Base-by-base conservation (phyloP, 2,329 filamentous ascomycete genomes). In the Colletotrichum brevisporum region DNA sequence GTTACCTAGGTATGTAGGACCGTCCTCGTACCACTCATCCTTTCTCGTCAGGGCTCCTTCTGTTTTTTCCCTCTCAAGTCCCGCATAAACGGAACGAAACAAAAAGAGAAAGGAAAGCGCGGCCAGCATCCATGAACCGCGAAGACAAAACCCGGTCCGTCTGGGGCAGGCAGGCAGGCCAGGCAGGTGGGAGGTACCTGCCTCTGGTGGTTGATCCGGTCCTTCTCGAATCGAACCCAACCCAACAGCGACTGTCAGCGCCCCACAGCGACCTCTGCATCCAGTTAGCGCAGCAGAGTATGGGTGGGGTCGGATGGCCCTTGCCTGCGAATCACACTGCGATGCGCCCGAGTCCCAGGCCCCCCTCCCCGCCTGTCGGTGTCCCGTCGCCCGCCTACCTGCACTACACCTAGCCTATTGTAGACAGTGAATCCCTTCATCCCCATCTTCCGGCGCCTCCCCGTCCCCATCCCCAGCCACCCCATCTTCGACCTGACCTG, bases 361-460 rank as follows among this genome's bases (percentile, higher is more conserved):
- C 15, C 41, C 41, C 41, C 13, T 43, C 26, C 43, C 45, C 16
- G 45, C 36, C 56, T 59, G 56, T 59, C 36, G 41, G 18, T 39
- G 54, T 31, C 36, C 54, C 54, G 54, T 26, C 41, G n/a, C 36
- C 54, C 54, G 54, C 41, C 41, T 36, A 36, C 8, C 31, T 36
- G 31, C 31, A 36, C 31, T 36, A 36, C 8, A 36, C 31, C 31
- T 24, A 36, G 8, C 31, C 31, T 24, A 36, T 3, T 9, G 31
- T 10, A 10, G 10, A 8, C 31, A 36, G 8, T 36, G 31, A 36
- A 36, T 36, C 8, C 31, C 31, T 24, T 24, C 27, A 58, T 41
- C 58, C 66, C 66, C 61, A 57, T 50, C 62, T 45, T 48, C 39
- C 43, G 51, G 59, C 57, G 56, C 63, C 61, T 60, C 57, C 57